phyloP scores from a whole-genome alignment of 225 moss, liverwort and hornwort genomes.

The Polytrichum commune region DNA sequence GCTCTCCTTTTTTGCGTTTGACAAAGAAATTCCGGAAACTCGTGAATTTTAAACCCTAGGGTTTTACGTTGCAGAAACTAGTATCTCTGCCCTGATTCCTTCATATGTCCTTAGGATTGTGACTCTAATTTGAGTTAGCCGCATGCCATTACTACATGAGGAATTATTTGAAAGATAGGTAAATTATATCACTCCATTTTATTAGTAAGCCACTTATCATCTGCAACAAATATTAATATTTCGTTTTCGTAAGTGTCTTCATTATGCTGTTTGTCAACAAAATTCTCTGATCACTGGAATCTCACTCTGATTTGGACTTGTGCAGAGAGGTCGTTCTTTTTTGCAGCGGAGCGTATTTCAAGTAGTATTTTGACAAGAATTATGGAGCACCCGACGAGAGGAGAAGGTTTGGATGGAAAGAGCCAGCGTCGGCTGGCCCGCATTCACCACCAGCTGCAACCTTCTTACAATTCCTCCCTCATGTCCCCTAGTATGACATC shows the following conservation, averaged over 20 bases:
- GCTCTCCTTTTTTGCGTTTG: too few relatives aligned
- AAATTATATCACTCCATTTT: background rate
- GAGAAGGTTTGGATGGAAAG: conserved; percentile 35
- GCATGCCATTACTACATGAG: background rate
- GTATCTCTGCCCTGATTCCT: too few relatives aligned
- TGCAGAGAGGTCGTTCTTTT: background rate
- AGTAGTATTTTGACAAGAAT: background rate
- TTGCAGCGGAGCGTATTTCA: conserved; percentile 17
- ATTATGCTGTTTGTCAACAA: too few relatives aligned
- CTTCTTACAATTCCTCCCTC: conserved; percentile 22
- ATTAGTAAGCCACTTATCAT: background rate
- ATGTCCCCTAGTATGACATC: background rate
- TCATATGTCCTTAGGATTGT: background rate
- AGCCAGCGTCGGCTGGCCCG: conserved; percentile 56
- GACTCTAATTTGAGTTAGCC: background rate
- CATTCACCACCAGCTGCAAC: conserved; percentile 58
- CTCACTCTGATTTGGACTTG: too few relatives aligned
- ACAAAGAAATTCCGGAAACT: too few relatives aligned
- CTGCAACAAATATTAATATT: background rate
- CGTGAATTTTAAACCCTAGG: too few relatives aligned
- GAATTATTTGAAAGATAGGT: background rate
- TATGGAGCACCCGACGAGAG: conserved; percentile 25
- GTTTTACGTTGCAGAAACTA: too few relatives aligned
- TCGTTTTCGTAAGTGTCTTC: background rate
- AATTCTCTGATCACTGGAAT: too few relatives aligned